These are phyloP conservation scores for Cytidiella melzeri DNA, from an alignment of 768 basidiomycete genomes.

Conservation along the genomic window DNA sequence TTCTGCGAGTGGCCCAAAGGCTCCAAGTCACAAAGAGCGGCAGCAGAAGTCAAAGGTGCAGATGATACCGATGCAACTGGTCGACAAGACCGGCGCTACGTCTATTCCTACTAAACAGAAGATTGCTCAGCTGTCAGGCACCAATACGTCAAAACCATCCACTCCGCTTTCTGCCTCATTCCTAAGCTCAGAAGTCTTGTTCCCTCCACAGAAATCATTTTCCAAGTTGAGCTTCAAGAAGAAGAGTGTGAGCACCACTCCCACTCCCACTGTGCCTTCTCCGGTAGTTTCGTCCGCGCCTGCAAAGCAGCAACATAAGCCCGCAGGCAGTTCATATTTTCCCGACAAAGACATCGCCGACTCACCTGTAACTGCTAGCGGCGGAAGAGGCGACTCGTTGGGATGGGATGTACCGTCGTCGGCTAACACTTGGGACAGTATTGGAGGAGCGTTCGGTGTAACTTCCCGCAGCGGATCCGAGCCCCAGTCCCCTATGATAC, in stretches of 20 bases:
- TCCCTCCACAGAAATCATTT: conserved; percentile 1
- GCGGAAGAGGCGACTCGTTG: not conserved
- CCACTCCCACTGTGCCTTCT: too few relatives aligned
- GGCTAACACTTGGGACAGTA: not conserved
- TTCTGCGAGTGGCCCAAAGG: not conserved
- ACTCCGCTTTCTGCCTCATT: not conserved
- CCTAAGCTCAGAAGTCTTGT: not conserved
- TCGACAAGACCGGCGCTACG: not conserved
- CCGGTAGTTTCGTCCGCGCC: too few relatives aligned
- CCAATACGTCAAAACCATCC: not conserved
- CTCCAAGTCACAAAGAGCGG: conserved; percentile 2
- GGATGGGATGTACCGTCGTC: not conserved
- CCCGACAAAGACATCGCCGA: not conserved
- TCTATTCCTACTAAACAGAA: conserved; percentile 7
- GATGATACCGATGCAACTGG: not conserved
- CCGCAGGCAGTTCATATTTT: not conserved
- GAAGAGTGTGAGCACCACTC: too few relatives aligned
- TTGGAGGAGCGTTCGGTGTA: not conserved
- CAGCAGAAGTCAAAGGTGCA: conserved; percentile 7
- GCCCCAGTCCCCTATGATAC: not conserved
- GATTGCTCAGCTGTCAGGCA: not conserved
- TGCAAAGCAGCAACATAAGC: too few relatives aligned
- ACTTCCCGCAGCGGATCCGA: not conserved
- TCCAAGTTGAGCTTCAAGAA: conserved; percentile 14
- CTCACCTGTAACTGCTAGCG: not conserved